phyloP scores from a whole-genome alignment of 2,329 filamentous ascomycete genomes.

The Nannizziopsis barbatae region DNA sequence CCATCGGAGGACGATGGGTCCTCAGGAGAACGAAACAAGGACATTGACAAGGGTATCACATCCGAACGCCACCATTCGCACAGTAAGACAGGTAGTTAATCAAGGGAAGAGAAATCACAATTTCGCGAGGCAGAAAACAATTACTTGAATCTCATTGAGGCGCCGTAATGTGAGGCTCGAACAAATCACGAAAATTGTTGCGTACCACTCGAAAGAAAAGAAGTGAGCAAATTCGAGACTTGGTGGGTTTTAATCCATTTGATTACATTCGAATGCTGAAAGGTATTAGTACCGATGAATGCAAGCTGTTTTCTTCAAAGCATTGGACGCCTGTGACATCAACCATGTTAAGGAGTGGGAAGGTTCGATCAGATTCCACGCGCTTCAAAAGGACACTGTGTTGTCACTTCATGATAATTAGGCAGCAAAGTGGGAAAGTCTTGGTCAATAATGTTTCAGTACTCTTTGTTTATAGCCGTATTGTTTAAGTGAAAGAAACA shows the following conservation, averaged over 20 bases:
- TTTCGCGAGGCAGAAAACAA: neutral
- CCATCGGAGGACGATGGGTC: slow-evolving; percentile 31
- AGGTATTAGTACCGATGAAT: too few species aligned
- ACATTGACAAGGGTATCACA: slow-evolving; percentile 21
- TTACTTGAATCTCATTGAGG: neutral
- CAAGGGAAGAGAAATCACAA: neutral
- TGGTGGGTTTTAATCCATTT: too few species aligned
- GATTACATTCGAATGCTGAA: too few species aligned
- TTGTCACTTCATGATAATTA: neutral
- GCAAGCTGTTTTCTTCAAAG: neutral
- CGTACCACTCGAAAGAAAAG: too few species aligned
- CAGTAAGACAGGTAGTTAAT: neutral
- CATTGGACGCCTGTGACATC: neutral
- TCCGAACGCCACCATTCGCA: too few species aligned
- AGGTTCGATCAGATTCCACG: slow-evolving; percentile 10
- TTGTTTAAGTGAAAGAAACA: neutral
- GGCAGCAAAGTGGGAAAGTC: neutral
- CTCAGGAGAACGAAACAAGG: slow-evolving; percentile 31
- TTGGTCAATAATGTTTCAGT: neutral
- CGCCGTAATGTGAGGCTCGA: neutral
- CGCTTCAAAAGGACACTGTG: slow-evolving; percentile 3
- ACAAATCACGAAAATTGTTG: neutral
- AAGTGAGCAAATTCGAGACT: too few species aligned
- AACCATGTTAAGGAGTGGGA: neutral
- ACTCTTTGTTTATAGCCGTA: too few species aligned